Evolutionary conservation across 768 basidiomycete genomes (phyloP), one percentile per base, ranked within the genome.

Genomic region (Agaricus bisporus): DNA sequence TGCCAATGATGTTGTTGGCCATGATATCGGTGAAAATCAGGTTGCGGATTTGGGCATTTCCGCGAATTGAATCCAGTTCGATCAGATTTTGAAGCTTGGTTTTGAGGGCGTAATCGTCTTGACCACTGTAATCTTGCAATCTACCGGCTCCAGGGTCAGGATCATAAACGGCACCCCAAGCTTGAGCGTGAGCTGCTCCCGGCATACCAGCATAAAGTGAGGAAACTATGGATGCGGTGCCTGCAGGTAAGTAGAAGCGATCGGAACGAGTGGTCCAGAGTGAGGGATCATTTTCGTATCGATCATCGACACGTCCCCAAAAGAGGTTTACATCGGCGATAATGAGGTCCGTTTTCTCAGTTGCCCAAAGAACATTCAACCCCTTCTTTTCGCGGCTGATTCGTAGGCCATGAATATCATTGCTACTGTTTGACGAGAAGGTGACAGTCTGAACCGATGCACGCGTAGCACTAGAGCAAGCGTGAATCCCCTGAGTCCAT

Each of bases 401-500:
- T 9, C 25, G 36, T 10, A 49, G n/a, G 35, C 18, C 14, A 12
- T 49, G 35, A 4, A 49, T 3, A 2, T 37, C 22, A 8, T 2
- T 11, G 20, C 18, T 49, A 1, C 3, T 37, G 18, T 49, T 49
- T 11, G 18, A 12, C 18, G 36, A 38, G 22, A 49, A 38, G 9
- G n/a, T 37, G 4, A 49, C n/a, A 5, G 15, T 38, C 17, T 49
- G 48, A 7, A 49, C 38, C 1, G 35, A 37, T 8, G 22, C 48
- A 10, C 36, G 28, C 41, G 59, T 38, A 42, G 6, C 17, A 41
- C 48, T 28, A 57, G 59, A 20, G 41, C 41, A 39, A 42, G 56
- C 22, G 39, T 57, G 47, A 36, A 42, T 38, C 55, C 56, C 3
- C 58, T 56, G 11, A 58, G 50, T 25, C 58, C 14, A 48, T 51